phyloP scores from a whole-genome alignment of 2,329 filamentous ascomycete genomes.

The Bipolaris zeicola region DNA sequence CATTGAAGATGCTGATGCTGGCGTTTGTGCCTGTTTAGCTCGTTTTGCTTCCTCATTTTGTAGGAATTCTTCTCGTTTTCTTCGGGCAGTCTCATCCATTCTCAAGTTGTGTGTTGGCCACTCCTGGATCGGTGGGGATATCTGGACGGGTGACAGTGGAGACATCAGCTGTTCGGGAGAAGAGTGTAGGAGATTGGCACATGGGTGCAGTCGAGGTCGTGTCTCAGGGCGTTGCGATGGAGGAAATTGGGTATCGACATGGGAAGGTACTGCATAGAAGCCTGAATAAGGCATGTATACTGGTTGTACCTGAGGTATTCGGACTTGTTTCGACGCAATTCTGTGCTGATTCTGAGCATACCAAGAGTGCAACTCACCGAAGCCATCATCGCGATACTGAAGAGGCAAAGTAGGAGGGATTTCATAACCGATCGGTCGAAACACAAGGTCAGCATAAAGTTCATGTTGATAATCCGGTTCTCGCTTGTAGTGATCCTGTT shows the following conservation, averaged over 20 bases:
- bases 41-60: conserved; percentile 2
- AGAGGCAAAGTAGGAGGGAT: conserved; percentile 9
- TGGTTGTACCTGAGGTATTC: not conserved
- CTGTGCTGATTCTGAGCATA: not conserved
- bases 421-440: not conserved
- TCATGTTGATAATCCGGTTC: not conserved
- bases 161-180: not conserved
- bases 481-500: not conserved
- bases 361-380: not conserved
- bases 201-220: not conserved
- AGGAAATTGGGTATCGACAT: not conserved
- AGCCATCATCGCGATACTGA: conserved; percentile 2
- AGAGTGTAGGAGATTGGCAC: not conserved
- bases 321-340: not conserved
- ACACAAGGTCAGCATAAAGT: not conserved
- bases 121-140: conserved; percentile 16
- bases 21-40: not conserved
- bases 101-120: conserved; percentile 21
- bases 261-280: not conserved
- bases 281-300: not conserved
- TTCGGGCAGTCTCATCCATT: not conserved
- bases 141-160: not conserved
- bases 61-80: conserved; percentile 11
- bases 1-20: not conserved
- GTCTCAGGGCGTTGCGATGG: not conserved